Base-by-base conservation (phyloP, 371 early-diverging fungal species). In the Mucor saturninus region DNA sequence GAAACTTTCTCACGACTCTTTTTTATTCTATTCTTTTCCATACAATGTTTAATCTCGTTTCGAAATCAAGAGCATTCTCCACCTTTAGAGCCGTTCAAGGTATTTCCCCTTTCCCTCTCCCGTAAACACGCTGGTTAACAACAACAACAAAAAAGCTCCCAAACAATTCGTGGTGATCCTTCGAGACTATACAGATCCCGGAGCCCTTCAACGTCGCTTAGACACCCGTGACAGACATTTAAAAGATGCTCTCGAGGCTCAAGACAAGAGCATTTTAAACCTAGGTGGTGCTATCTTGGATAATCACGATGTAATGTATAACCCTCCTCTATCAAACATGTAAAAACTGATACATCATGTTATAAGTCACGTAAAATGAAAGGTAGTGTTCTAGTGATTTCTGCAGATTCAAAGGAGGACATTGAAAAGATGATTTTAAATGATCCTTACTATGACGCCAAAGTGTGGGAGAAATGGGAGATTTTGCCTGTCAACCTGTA, bases 381-480 rank as follows among this genome's bases (percentile, higher is more conserved):
- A 59, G 89, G 89, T 8, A 82, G 83, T 38, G 57, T 78, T 43
- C 66, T 87, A 57, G 57, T 87, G 13, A 54, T 80, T 1, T 73
- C 76, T 5, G 84, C 82, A 14, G 81, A 85, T 5, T 70, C 68
- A 11, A 59, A 62, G 13, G 76, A 83, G 39, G 77, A 83, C 14
- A 77, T 82, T n/a, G 62, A 66, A 9, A 55, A 73, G 9, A 59
- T 62, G 10, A 46, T 89, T 30, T 68, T 64, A 31, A 55, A 64
- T 8, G 89, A 89, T 62, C 74, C 73, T 26, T 89, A 89, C 64
- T 69, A 76, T 15, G 73, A 69, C 3, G 81, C 75, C 37, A 83
- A 82, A 40, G 89, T 89, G 7, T 89, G 89, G 89, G 79, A 85
- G 42, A 73, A 74, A 32, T 78, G 70, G 62, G 73, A 81, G 9